Evolutionary conservation across 73 alveolate species (phyloP).

Genomic region (Effrenium voratum): DNA sequence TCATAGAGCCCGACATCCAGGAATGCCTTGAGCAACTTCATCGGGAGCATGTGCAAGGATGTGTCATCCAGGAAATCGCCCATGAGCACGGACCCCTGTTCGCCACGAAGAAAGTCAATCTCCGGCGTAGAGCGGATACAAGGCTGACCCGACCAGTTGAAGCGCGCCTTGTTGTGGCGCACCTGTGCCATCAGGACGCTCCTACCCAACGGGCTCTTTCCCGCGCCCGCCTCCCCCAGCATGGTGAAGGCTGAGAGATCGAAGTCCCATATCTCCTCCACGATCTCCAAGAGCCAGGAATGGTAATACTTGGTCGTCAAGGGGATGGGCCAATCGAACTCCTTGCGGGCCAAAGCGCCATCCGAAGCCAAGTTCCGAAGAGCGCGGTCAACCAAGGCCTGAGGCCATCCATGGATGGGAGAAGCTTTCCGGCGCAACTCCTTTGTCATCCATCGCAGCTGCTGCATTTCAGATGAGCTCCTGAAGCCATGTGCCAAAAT

Average conservation of each 20-base stretch:
- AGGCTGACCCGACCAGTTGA: background rate
- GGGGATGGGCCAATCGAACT: too few relatives aligned
- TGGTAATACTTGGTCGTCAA: background rate
- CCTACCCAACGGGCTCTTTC: background rate
- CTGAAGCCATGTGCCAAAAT: background rate
- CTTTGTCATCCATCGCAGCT: conserved; percentile 4
- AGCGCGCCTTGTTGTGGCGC: background rate
- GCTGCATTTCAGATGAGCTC: background rate
- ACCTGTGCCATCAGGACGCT: background rate
- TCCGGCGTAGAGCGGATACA: conserved; percentile 3
- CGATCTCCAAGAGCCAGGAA: background rate
- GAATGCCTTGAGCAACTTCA: background rate
- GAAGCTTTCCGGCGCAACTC: background rate
- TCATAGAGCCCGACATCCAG: background rate
- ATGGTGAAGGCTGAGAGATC: background rate
- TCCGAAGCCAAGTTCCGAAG: background rate
- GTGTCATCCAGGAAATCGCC: background rate
- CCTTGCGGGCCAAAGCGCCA: background rate
- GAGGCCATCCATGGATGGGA: background rate
- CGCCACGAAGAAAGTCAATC: background rate
- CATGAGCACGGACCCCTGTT: background rate
- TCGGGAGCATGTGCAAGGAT: background rate
- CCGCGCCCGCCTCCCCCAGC: conserved; percentile 10
- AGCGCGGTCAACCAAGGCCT: background rate
- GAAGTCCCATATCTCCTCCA: background rate